phyloP scores from a whole-genome alignment of 495 filamentous ascomycete species.

The Darksidea phi region DNA sequence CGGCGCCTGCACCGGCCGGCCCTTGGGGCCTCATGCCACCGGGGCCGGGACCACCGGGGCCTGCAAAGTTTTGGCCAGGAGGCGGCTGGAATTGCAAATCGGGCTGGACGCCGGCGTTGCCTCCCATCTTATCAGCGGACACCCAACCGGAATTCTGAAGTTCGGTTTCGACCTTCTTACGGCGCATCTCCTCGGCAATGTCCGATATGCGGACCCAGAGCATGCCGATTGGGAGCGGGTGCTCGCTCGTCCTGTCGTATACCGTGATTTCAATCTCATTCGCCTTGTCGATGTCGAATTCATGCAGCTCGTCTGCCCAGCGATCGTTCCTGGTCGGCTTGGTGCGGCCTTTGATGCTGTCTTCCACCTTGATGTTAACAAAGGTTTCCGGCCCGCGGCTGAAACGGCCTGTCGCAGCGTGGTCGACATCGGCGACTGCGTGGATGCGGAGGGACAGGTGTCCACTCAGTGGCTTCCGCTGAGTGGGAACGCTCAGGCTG shows the following conservation, averaged over 20 bases:
- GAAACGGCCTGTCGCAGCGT: conserved; percentile 83
- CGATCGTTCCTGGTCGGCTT: conserved; percentile 79
- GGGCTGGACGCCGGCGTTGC: conserved; percentile 44
- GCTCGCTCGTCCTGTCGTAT: conserved; percentile 89
- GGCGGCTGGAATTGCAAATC: conserved; percentile 48
- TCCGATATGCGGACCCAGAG: conserved; percentile 96
- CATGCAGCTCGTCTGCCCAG: conserved; percentile 89
- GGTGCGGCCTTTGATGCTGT: conserved; percentile 84
- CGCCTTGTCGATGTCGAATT: conserved; percentile 91
- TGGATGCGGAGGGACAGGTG: conserved; percentile 81
- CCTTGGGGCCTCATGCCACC: conserved; percentile 40
- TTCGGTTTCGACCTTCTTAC: conserved; percentile 95
- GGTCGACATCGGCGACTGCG: conserved; percentile 91
- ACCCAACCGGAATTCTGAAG: conserved; percentile 91
- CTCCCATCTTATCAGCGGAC: conserved; percentile 89
- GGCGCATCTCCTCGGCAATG: conserved; percentile 94
- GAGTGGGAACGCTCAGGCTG: conserved; percentile 89
- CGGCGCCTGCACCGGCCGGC: conserved; percentile 39
- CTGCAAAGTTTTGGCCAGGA: conserved; percentile 42
- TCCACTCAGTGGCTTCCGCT: conserved; percentile 89
- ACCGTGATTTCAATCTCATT: conserved; percentile 98
- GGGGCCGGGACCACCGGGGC: conserved; percentile 33
- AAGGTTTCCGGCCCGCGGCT: conserved; percentile 90
- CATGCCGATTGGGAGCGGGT: conserved; percentile 89
- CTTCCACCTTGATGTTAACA: conserved; percentile 93